Evolutionary conservation across 768 basidiomycete species (phyloP).

Genomic region (Termitomyces sp.): DNA sequence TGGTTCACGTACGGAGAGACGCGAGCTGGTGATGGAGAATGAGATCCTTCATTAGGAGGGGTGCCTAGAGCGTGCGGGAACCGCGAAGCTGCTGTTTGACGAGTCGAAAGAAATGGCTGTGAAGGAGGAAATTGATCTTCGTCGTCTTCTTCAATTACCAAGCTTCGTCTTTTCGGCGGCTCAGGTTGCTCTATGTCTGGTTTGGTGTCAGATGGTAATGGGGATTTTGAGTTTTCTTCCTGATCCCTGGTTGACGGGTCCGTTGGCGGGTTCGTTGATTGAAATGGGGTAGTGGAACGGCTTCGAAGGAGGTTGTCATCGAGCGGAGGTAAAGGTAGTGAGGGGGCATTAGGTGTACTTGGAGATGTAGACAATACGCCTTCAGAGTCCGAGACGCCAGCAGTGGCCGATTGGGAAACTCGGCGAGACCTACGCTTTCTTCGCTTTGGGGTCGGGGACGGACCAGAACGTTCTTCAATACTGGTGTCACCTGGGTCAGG

Average conservation of each 20-base stretch:
- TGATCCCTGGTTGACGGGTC: slow-evolving; percentile 25
- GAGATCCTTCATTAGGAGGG: slow-evolving; percentile 42
- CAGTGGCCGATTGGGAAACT: slow-evolving; percentile 35
- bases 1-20: slow-evolving; percentile 45
- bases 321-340: slow-evolving; percentile 42
- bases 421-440: slow-evolving; percentile 52
- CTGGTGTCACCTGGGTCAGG: slow-evolving; percentile 59
- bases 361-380: slow-evolving; percentile 40
- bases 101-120: slow-evolving; percentile 34
- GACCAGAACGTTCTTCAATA: slow-evolving; percentile 46
- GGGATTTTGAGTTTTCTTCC: slow-evolving; percentile 21
- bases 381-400: slow-evolving; percentile 49
- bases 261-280: slow-evolving; percentile 25
- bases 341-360: slow-evolving; percentile 53
- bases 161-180: slow-evolving; percentile 47
- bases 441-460: slow-evolving; percentile 47
- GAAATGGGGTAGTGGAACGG: slow-evolving; percentile 38
- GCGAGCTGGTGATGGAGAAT: slow-evolving; percentile 30
- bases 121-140: slow-evolving; percentile 43
- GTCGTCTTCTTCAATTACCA: slow-evolving; percentile 68
- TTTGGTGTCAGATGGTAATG: slow-evolving; percentile 10
- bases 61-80: slow-evolving; percentile 47
- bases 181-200: slow-evolving; percentile 33
- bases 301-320: slow-evolving; percentile 32
- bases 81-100: slow-evolving; percentile 31